Evolutionary conservation across 768 basidiomycete species (phyloP).

Genomic region (Pulveroboletus sp.): DNA sequence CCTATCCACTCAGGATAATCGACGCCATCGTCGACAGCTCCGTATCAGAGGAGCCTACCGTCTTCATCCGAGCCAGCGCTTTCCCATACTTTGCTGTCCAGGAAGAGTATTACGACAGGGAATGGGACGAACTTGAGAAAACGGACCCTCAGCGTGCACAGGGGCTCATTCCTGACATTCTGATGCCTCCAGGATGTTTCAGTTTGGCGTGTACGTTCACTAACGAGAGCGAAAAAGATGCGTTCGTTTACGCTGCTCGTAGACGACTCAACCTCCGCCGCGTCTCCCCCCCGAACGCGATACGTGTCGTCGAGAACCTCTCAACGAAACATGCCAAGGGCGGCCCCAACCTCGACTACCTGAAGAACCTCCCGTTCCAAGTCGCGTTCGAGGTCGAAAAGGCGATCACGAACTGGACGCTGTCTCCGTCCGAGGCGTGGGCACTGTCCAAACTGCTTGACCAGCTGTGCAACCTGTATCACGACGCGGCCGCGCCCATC

Average conservation of each 20-base stretch:
- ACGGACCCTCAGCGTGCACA: constrained; percentile 17
- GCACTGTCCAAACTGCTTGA: constrained; percentile 18
- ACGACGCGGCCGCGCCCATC: constrained; percentile 19
- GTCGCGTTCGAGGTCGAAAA: constrained; percentile 40
- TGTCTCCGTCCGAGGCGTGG: constrained; percentile 21
- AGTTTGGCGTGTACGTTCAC: constrained; percentile 31
- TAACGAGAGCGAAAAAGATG: constrained; percentile 21
- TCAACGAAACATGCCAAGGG: constrained; percentile 2
- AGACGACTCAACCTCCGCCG: constrained; percentile 20
- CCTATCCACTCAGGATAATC: constrained; percentile 22
- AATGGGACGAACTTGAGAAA: background rate
- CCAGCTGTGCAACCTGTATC: constrained; percentile 14
- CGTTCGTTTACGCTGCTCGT: constrained; percentile 28
- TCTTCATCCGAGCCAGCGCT: constrained; percentile 33
- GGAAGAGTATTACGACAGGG: background rate
- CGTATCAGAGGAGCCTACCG: constrained; percentile 4
- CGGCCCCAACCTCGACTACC: constrained; percentile 22
- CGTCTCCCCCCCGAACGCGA: background rate
- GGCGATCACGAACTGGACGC: constrained; percentile 28
- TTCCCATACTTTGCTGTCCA: constrained; percentile 31
- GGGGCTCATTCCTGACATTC: constrained; percentile 25
- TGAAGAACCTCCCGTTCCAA: constrained; percentile 29
- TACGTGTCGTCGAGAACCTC: constrained; percentile 19
- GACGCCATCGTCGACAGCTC: constrained; percentile 18
- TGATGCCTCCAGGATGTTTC: constrained; percentile 29